Base-by-base conservation (phyloP, 306 rosid species). In the Pterocarpus santalinus region DNA sequence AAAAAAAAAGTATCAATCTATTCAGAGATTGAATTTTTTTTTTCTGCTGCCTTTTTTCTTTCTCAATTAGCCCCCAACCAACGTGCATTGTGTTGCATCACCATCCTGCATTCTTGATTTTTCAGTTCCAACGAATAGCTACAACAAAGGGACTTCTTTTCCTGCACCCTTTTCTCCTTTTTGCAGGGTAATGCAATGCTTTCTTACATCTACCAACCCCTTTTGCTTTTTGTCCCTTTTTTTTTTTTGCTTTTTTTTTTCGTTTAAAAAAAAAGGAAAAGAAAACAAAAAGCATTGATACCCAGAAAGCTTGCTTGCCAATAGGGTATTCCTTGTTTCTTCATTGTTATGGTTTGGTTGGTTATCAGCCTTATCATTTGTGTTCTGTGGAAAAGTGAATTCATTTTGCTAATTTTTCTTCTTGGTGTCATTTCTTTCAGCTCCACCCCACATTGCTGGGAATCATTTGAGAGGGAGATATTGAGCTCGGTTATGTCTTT, bases 31-130 rank as follows among this genome's bases (percentile, higher is more conserved):
- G 17, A 9, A 11, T 80, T 60, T 51, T 15, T 72, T 82, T 89
- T 81, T 72, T 65, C 86, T 94, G 93, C 97, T 91, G 91, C 94
- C 93, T 91, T 88, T 90, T 82, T 53, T 76, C 36, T 16, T 67
- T 83, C 88, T 90, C 86, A 60, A 85, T 80, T 81, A 56, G 58
- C 79, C 73, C 75, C 79, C 39, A 53, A 14, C 80, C 70, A 81
- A 62, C 76, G 3, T 44, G 49, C 49, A 44, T 66, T 75, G 71
- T 71, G 71, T 75, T 72, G 71, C 63, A 64, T 57, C 85, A n/a
- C 33, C 39, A 32, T 60, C 16, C 2, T 2, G 15, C 80, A 76
- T 81, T 82, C 57, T 85, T 76, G 16, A 44, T 81, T 78, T 43
- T 85, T 76, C 35, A 1, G 56, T 47, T 69, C 22, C 82, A 49